Evolutionary conservation across 768 basidiomycete genomes (phyloP).

Genomic region (Leccinum aurantiacum): DNA sequence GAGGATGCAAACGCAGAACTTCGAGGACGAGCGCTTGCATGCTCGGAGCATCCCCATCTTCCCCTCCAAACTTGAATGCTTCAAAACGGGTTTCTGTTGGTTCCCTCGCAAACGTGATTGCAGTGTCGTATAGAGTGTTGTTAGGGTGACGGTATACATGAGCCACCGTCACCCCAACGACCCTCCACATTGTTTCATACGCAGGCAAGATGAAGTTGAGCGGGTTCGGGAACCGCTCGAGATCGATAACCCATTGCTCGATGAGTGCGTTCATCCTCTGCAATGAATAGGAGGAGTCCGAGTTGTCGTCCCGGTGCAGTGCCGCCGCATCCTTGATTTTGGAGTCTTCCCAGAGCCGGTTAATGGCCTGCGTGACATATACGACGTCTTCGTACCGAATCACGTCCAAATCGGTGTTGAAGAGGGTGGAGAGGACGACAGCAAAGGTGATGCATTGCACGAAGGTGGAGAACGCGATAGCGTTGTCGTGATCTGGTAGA

Average conservation of each 20-base stretch:
- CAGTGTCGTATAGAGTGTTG: constrained; percentile 21
- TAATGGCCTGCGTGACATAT: constrained; percentile 43
- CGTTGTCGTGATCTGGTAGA: constrained; percentile 2
- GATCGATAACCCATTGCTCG: constrained; percentile 37
- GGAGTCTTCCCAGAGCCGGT: constrained; percentile 24
- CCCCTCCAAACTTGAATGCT: constrained; percentile 10
- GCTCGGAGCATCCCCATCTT: constrained; percentile 18
- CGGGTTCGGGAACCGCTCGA: constrained; percentile 33
- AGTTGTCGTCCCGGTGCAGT: constrained; percentile 15
- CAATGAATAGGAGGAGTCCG: constrained; percentile 24
- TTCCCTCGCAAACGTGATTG: constrained; percentile 26
- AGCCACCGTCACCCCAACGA: constrained; percentile 50
- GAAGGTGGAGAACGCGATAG: constrained; percentile 36
- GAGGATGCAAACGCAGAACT: constrained; percentile 31
- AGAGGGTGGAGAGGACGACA: constrained; percentile 43
- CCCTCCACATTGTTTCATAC: constrained; percentile 65
- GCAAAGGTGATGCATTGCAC: constrained; percentile 47
- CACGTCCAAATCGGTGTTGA: constrained; percentile 27
- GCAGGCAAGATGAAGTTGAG: constrained; percentile 58
- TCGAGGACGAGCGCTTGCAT: constrained; percentile 28
- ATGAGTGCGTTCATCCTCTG: constrained; percentile 32
- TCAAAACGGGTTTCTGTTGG: constrained; percentile 23
- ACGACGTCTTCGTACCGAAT: constrained; percentile 38
- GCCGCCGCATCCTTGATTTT: constrained; percentile 13
- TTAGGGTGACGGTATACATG: constrained; percentile 25